Percentiles rank a stretch among this genome's conserved stretches.
Evolutionary conservation across 352 stramenopile species (phyloP).

Genomic region (Proteromonas lacertae): DNA sequence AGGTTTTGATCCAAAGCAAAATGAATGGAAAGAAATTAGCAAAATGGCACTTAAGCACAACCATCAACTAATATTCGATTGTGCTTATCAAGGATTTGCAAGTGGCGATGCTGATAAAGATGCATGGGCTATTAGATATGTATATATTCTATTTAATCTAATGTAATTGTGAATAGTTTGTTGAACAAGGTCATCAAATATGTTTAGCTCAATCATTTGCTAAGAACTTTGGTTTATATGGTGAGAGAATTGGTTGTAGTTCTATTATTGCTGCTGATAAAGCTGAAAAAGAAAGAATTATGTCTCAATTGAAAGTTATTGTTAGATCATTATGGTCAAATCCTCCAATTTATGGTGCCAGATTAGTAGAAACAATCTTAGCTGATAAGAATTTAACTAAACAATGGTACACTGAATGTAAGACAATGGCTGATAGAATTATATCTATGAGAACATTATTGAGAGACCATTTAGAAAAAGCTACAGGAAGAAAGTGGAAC

Average conservation of each 20-base stretch:
- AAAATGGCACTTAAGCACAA: slow-evolving; percentile 68
- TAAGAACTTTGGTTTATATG: slow-evolving; percentile 97
- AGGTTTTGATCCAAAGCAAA: slow-evolving; percentile 71
- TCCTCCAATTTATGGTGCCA: slow-evolving; percentile 78
- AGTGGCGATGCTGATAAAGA: slow-evolving; percentile 75
- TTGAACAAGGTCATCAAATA: slow-evolving; percentile 84
- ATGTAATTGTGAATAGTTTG: no score
- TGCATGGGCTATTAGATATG: slow-evolving; percentile 58
- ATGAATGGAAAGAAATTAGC: slow-evolving; percentile 90
- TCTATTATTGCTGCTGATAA: slow-evolving; percentile 57
- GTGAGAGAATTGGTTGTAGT: slow-evolving; percentile 77
- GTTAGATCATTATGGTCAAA: slow-evolving; percentile 98
- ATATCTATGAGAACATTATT: slow-evolving; percentile 47
- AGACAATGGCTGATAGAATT: slow-evolving; percentile 70
- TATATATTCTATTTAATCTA: no score
- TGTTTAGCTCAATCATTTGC: slow-evolving; percentile 86
- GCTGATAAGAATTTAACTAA: slow-evolving; percentile 4
- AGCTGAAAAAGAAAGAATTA: slow-evolving; percentile 69
- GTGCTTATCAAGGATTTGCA: slow-evolving; percentile 90
- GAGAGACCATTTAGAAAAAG: slow-evolving; percentile 17
- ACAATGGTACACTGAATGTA: slow-evolving; percentile 45
- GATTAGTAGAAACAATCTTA: slow-evolving; percentile 42
- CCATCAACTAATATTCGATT: slow-evolving; percentile 94
- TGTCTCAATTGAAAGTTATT: slow-evolving; percentile 42
- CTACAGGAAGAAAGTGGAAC: slow-evolving; percentile 33